Evolutionary conservation across 305 asterid species (phyloP), one percentile per base, ranked within the genome.

Genomic region (Solanum hybrid): DNA sequence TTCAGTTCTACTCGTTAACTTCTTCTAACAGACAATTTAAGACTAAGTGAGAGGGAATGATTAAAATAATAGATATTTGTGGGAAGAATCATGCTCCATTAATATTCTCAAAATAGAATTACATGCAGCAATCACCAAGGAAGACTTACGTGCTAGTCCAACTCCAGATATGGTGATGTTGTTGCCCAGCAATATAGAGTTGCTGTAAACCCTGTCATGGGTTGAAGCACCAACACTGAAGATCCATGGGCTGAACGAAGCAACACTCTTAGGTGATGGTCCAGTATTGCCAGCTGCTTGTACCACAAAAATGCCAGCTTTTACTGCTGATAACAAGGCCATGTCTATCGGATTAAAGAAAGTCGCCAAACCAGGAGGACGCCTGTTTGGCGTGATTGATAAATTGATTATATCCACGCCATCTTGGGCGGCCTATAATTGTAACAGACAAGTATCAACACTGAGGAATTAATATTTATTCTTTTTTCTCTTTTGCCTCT

Each of bases 201-300:
- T 97, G 51, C 95, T 91, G 89, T 97, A 97, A 88, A 91, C 88
- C 92, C 99, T 91, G 88, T 97, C 98, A 79, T 97, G 99, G 79
- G 99, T 90, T 69, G 99, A 98, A 88, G 99, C 99, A 38, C 99
- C 99, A 31, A 97, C 98, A 5, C 96, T 95, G 92, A 93, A 97
- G 89, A 97, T 97, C 99, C 99, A 97, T 76, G 99, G 99, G 91
- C 99, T 97, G 78, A 96, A 97, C 38, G 99, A 97, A 66, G 95
- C 94, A 26, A 96, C 89, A 92, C 99, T 97, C 92, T 93, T 95
- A 26, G 99, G 99, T 7, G 99, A 92, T 56, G 99, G 99, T 84
- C 99, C 99, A 7, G 99, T 96, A 90, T 97, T 97, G 85, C 99
- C 99, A 77, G 99, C 99, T 87, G 99, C 99, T 91, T 97, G 99